Evolutionary conservation across 148 eudicot genomes (phyloP).

Genomic region (Vaccinium darrowii): DNA sequence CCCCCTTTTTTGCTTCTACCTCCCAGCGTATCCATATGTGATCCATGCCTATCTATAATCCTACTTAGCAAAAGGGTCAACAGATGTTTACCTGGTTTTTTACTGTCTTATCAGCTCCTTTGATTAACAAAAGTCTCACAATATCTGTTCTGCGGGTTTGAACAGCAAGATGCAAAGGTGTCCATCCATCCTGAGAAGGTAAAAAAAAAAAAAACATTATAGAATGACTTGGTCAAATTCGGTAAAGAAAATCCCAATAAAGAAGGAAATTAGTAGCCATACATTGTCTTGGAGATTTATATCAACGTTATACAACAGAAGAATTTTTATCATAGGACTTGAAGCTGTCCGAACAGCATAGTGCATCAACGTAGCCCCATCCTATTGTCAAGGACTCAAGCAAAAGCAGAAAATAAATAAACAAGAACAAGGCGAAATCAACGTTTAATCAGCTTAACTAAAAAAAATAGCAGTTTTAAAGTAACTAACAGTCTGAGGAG

Average conservation of each 20-base stretch:
- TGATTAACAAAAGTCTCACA: slow-evolving; percentile 83
- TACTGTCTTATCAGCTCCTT: slow-evolving; percentile 79
- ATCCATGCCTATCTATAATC: not conserved
- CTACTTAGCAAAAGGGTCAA: not conserved
- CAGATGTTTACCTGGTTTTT: slow-evolving; percentile 55
- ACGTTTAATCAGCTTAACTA: not conserved
- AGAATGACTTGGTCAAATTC: not conserved
- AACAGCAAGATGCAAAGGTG: slow-evolving; percentile 90
- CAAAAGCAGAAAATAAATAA: slow-evolving; percentile 4
- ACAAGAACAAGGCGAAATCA: not conserved
- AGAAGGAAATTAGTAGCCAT: slow-evolving; percentile 22
- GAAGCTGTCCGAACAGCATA: slow-evolving; percentile 86
- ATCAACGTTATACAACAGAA: slow-evolving; percentile 79
- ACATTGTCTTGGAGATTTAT: slow-evolving; percentile 86
- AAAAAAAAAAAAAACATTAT: slow-evolving; percentile 2
- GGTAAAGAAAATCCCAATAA: not conserved
- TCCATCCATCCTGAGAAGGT: slow-evolving; percentile 83
- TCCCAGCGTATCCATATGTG: not conserved
- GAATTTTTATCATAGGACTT: slow-evolving; percentile 69
- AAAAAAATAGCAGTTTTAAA: not conserved
- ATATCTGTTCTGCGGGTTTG: slow-evolving; percentile 91
- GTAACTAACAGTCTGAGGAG: not conserved
- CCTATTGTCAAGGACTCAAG: slow-evolving; percentile 36
- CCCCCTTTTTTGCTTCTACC: not conserved
- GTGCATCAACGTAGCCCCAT: slow-evolving; percentile 92